Conservation (phyloP, 768 basidiomycete genomes). For the Kwoniella newhampshirensis region DNA sequence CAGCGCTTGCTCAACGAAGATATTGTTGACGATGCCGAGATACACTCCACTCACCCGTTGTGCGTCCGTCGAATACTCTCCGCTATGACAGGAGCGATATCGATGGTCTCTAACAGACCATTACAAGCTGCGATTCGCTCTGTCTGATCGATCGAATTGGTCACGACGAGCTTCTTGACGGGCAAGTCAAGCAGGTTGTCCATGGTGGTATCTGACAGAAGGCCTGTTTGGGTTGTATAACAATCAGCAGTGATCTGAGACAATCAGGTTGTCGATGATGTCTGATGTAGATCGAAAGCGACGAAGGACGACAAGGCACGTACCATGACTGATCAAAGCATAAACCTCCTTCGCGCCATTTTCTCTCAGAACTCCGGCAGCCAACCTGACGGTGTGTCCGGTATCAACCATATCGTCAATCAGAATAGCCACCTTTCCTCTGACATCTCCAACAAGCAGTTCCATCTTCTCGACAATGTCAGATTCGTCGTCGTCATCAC, state of each 20-base stretch:
- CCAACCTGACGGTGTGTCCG: slow-evolving; percentile 74
- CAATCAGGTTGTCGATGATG: no score
- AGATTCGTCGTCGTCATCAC: slow-evolving; percentile 37
- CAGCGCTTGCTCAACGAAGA: slow-evolving; percentile 7
- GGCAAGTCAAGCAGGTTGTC: slow-evolving; percentile 68
- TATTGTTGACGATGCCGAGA: not conserved
- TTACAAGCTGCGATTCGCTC: slow-evolving; percentile 67
- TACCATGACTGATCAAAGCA: slow-evolving; percentile 85
- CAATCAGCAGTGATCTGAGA: not conserved
- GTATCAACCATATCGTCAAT: slow-evolving; percentile 85
- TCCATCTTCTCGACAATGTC: slow-evolving; percentile 51
- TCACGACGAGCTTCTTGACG: slow-evolving; percentile 92
- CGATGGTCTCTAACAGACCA: slow-evolving; percentile 84
- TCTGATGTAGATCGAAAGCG: not conserved
- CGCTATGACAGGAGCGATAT: slow-evolving; percentile 89
- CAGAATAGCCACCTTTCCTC: slow-evolving; percentile 73
- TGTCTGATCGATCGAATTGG: slow-evolving; percentile 92
- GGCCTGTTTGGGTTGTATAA: slow-evolving; percentile 59
- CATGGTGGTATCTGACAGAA: slow-evolving; percentile 86
- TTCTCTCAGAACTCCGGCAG: slow-evolving; percentile 81
- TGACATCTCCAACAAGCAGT: slow-evolving; percentile 83
- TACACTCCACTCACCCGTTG: slow-evolving; percentile 62
- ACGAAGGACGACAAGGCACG: slow-evolving; percentile 11
- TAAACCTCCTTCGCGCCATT: slow-evolving; percentile 82
- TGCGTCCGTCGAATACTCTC: slow-evolving; percentile 95